These are phyloP conservation scores for Naganishia onofrii DNA, from an alignment of 768 basidiomycete species.

Conservation along the genomic window DNA sequence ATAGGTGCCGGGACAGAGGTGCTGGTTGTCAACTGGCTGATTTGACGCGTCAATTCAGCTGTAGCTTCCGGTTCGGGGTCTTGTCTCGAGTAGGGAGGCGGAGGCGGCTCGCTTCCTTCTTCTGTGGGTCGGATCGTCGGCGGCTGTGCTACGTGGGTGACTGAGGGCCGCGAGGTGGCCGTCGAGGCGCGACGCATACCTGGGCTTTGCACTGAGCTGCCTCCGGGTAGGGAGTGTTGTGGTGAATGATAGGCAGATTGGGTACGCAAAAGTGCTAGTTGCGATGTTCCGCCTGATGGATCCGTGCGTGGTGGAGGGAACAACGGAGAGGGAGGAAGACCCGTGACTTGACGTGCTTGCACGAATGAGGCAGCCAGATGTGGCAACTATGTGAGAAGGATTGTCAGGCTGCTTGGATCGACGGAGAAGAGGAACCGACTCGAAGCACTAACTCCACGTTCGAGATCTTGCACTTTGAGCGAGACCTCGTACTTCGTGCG, in stretches of 20 bases:
- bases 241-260: slow-evolving; percentile 21
- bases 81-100: slow-evolving; percentile 45
- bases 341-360: slow-evolving; percentile 37
- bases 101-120: slow-evolving; percentile 42
- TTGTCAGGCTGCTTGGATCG: no score
- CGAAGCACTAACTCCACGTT: slow-evolving; percentile 41
- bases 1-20: not conserved
- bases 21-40: slow-evolving; percentile 17
- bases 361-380: slow-evolving; percentile 37
- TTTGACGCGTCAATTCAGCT: slow-evolving; percentile 40
- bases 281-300: slow-evolving; percentile 31
- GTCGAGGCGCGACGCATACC: slow-evolving; percentile 11
- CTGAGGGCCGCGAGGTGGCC: slow-evolving; percentile 6
- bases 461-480: slow-evolving; percentile 44
- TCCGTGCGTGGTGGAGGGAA: slow-evolving; percentile 26
- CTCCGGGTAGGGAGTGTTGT: slow-evolving; percentile 8
- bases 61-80: slow-evolving; percentile 51
- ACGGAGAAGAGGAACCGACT: not conserved
- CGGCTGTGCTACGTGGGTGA: slow-evolving; percentile 6
- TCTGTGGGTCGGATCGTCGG: slow-evolving; percentile 10
- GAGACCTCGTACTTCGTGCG: slow-evolving; percentile 37
- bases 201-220: not conserved
- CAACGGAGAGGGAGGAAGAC: slow-evolving; percentile 40
- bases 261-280: slow-evolving; percentile 5
- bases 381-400: slow-evolving; percentile 32